Base-by-base conservation (phyloP, 2,329 filamentous ascomycete species). In the Botrytis elliptica region DNA sequence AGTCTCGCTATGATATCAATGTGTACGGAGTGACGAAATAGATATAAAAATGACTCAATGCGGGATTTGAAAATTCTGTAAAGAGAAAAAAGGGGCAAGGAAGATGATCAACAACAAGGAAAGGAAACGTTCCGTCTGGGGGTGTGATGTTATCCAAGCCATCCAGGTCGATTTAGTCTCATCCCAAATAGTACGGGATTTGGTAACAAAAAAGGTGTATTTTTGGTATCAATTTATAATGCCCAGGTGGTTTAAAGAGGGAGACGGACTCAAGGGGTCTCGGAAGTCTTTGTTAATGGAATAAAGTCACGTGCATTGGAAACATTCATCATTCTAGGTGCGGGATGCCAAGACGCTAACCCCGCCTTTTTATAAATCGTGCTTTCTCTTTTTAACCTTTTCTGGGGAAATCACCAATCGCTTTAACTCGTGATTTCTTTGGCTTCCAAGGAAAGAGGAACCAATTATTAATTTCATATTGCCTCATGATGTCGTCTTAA, bases 341-440 rank as follows among this genome's bases (percentile, higher is more conserved):
- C 18, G n/a, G 49, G 18, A 36, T 33, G 38, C 66, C 66, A 69
- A 69, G 66, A 44, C 66, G 49, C 66, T 69, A 69, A 57, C 66
- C 66, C 66, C 66, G 66, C 66, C 49, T 69, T 69, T 59, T 69
- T 57, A 69, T 69, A 57, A 69, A 57, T 69, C 38, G 66, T 57
- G 36, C 66, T 69, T 69, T 49, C 36, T 42, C 25, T 42, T 42
- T 57, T 68, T 33, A 57, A 57, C 66, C 49, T 69, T 69, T 59
- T 42, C 66, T 69, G 66, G 66, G 66, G 66, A 69, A 69, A 33
- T 59, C 66, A 69, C 52, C 66, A 57, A 59, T 69, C 46, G 46
- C 46, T 57, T 57, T 16, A 42, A 68, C 36, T 55, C 49, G 36
- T 29, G 49, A 68, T 68, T 68, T 29, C 65, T 68, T 68, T 68